Base-by-base conservation (phyloP, 2,329 filamentous ascomycete species). In the Drechslerella dactyloides region DNA sequence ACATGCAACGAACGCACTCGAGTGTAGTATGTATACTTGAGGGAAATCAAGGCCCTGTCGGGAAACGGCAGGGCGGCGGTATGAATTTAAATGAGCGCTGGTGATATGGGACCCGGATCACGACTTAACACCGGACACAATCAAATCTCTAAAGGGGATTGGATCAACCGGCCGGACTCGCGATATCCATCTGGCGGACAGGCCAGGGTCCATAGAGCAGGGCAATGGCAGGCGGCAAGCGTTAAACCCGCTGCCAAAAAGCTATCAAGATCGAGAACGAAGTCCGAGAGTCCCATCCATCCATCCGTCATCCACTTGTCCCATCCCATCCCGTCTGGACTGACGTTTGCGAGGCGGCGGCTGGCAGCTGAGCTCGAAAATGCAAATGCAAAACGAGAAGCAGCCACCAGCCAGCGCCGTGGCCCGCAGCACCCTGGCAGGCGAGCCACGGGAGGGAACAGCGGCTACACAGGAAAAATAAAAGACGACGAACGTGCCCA, bases 371-470 rank as follows among this genome's bases (percentile, higher is more conserved):
- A 63, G 59, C 66, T 54, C 54, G 42, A 70, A 51, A 48, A 33
- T 4, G 3, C 27, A 33, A 33, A 33, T 58, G 33, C 42, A 30
- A 30, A 59, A 27, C 65, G 8, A 33, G 8, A 33, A 33, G 27
- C 27, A 33, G 8, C 27, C 27, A 33, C 3, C 27, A 3, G 27
- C 27, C 27, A 33, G 27, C 27, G 27, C 27, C 27, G 27, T 33
- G 27, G 27, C 27, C 15, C 37, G 37, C 53, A 70, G 54, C 58
- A 58, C 58, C 66, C 59, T 44, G 59, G 27, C 27, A 33, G 27
- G 54, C 54, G 66, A 70, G 63, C 68, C 65, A 68, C 73, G 54
- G 74, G 56, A 75, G 74, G 69, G 73, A 65, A 72, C 73, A 73
- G 58, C 64, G 74, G 63, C 63, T 66, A 74, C 60, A 42, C 48